A percentile compares a stretch with the other conserved stretches of the same genome.
Conservation (phyloP, 75 land plant species). For the Sequoia sempervirens region DNA sequence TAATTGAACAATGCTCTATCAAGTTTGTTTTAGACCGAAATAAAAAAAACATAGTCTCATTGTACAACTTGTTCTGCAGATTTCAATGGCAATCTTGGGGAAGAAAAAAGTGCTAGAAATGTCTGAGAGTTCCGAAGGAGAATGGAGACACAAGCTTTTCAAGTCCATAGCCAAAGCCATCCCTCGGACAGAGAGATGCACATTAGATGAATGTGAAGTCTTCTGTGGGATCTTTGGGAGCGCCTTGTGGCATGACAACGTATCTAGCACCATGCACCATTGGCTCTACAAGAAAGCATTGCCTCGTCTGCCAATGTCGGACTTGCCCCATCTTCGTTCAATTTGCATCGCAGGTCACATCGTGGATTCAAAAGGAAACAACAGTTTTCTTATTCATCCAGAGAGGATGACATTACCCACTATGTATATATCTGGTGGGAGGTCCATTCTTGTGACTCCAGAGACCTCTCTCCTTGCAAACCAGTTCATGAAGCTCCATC, state of each 20-base stretch:
- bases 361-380: conserved; percentile 32
- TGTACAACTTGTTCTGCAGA: conserved; percentile 4
- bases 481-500: conserved; percentile 48
- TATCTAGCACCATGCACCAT: conserved; percentile 29
- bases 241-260: conserved; percentile 47
- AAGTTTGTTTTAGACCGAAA: background rate
- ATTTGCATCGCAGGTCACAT: conserved; percentile 40
- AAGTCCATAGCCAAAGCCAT: conserved; percentile 19
- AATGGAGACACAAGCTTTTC: conserved; percentile 23
- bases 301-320: conserved; percentile 32
- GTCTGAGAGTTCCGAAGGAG: conserved; percentile 8
- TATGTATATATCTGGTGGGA: conserved; percentile 41
- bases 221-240: conserved; percentile 49
- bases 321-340: conserved; percentile 40
- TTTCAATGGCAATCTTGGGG: conserved; percentile 35
- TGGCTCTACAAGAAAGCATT: conserved; percentile 33
- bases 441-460: conserved; percentile 37
- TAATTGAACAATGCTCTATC: background rate
- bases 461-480: conserved; percentile 30
- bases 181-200: conserved; percentile 39
- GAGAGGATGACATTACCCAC: conserved; percentile 42
- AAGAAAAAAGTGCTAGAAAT: conserved; percentile 27
- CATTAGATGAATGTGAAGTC: conserved; percentile 33
- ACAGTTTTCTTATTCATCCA: conserved; percentile 36
- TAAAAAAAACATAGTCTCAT: background rate